Conservation (phyloP, 2,329 filamentous ascomycete genomes). For the Talaromyces verruculosus region DNA sequence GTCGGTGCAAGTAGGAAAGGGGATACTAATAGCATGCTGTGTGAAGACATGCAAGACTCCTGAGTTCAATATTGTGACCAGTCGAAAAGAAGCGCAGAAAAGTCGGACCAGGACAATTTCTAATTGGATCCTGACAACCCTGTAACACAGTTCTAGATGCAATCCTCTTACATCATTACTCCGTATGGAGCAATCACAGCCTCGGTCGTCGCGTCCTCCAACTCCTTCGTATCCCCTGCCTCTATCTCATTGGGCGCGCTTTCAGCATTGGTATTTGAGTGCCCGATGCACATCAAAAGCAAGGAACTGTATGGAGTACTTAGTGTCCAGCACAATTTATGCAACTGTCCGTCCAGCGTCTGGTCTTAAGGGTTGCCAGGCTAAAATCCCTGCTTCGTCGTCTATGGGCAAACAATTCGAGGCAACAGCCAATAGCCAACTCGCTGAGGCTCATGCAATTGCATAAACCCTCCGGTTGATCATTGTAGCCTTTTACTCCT, state of each 20-base stretch:
- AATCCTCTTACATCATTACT: slow-evolving; percentile 5
- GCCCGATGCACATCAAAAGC: not conserved
- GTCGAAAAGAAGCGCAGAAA: not conserved
- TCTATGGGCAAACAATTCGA: not conserved
- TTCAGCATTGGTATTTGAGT: not conserved
- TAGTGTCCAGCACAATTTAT: not conserved
- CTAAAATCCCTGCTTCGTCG: not conserved
- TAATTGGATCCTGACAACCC: not conserved
- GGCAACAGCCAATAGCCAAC: not conserved
- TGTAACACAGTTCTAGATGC: not conserved
- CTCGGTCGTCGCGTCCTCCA: not conserved
- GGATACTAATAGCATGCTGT: not conserved
- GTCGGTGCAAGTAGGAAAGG: not conserved
- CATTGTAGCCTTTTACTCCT: not conserved
- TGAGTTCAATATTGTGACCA: not conserved
- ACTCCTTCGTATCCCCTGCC: not conserved
- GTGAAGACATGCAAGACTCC: not conserved
- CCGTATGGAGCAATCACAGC: not conserved
- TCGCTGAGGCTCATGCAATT: not conserved
- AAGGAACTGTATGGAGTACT: not conserved
- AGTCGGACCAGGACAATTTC: not conserved
- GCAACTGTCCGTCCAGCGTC: not conserved
- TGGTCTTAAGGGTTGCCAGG: not conserved
- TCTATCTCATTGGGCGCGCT: not conserved
- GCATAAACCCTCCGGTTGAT: not conserved